A percentile compares a stretch with the other conserved stretches of the same genome.
phyloP scores from a whole-genome alignment of 352 stramenopile genomes.

The Thalassiosira ordinaria region DNA sequence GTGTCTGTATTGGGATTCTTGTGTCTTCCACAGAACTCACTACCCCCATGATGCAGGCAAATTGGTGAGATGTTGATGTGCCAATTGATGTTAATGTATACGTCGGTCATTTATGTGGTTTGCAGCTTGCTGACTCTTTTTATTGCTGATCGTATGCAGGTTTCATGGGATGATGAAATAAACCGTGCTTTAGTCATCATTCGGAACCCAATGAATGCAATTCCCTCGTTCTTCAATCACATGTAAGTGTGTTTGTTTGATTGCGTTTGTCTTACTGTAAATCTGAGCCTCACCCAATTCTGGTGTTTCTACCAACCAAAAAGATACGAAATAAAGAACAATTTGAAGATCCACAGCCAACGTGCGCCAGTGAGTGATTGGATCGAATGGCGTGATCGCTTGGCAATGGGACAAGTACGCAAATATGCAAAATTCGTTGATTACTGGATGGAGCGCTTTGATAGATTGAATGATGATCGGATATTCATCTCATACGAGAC shows the following conservation, averaged over 20 bases:
- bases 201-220: conserved; percentile 60
- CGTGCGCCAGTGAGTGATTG: conserved; percentile 49
- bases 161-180: conserved; percentile 57
- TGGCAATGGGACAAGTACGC: conserved; percentile 42
- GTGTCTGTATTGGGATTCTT: no score
- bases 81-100: no score
- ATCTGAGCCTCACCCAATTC: not conserved
- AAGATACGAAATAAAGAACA: conserved; percentile 58
- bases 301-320: not conserved
- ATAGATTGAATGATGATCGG: conserved; percentile 42
- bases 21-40: conserved; percentile 42
- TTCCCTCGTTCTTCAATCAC: conserved; percentile 64
- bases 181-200: conserved; percentile 61
- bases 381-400: conserved; percentile 60
- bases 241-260: conserved; percentile 38
- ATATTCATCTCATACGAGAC: conserved; percentile 57
- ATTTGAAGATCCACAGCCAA: conserved; percentile 54
- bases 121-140: conserved; percentile 1
- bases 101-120: no score
- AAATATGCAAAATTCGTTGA: conserved; percentile 42
- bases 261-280: not conserved
- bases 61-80: conserved; percentile 29
- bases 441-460: conserved; percentile 64
- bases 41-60: conserved; percentile 58
- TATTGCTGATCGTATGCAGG: conserved; percentile 29